Base-by-base conservation (phyloP, 2,329 filamentous ascomycete species). In the Aureobasidium melanogenum region DNA sequence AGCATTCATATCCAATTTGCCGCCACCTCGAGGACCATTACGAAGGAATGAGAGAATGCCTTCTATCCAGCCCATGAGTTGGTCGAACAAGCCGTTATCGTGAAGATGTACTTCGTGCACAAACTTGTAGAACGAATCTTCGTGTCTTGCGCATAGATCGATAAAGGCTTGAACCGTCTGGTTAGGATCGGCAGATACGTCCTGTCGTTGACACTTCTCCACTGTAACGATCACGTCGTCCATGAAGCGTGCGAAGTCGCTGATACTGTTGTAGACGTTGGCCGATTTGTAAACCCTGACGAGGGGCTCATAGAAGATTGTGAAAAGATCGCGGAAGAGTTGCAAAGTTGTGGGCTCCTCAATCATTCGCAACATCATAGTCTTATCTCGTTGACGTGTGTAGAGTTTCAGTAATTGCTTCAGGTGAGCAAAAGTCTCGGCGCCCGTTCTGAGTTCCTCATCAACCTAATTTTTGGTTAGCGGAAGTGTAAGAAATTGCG, bases 101-200 rank as follows among this genome's bases (percentile, higher is more conserved):
- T 99, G 93, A 7, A 89, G 86, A 71, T 99, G 94, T 0, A 99
- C 93, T 75, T 99, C 94, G 73, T 99, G 94, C 3, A 99, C 88
- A 73, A 99, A 99, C 73, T 96, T 97, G 82, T 97, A 99, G 72
- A 99, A 93, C 75, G 96, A 96, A 72, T 95, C 86, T 75, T 99
- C 91, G 73, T 99, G 94, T 46, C 94, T 85, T 66, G 90, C 88
- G 74, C 94, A 99, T 24, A 99, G 82, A 71, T 99, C 94, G 70
- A 99, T 99, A 71, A 99, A 99, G 17, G 91, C 88, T 73, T 99
- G 94, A 1, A 99, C 94, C 0, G 94, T 99, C 77, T 97, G 92
- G 73, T 99, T 99, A 5, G 94, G 94, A 72, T 99, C 94, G 1
- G 93, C 91, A 2, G 90, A 92, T 48, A 94, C 88, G 72, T 97